Evolutionary conservation across 208 protist genomes (phyloP), one percentile per base, ranked within the genome.

Genomic region (Leishmania major): DNA sequence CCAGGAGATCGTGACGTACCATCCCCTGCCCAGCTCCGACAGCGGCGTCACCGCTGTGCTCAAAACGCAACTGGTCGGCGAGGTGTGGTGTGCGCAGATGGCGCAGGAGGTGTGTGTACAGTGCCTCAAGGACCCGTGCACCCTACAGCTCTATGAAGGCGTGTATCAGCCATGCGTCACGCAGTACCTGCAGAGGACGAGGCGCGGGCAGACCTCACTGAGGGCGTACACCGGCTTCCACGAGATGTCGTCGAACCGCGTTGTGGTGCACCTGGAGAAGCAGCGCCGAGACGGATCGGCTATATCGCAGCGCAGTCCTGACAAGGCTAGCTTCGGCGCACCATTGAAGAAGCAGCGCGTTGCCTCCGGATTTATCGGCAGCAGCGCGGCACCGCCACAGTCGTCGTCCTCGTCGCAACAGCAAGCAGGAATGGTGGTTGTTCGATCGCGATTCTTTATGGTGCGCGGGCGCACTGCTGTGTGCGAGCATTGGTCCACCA

Each of bases 371-470:
- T 96, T 90, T 62, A 62, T 89, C 43, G 78, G 83, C 28, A 35
- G 43, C 6, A 55, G 7, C 22, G 55, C 57, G 1, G 49, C 73
- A 15, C 73, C 11, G 31, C 17, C 51, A 4, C 49, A 45, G 51
- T 37, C n/a, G 10, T 47, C 40, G 28, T 37, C n/a, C 5, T 59
- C 64, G 35, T 75, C 45, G 75, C 60, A 13, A n/a, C 53, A 62
- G 28, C 2, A 57, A 1, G 22, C 57, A 11, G 78, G 55, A 11
- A 73, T 78, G 59, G 78, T 90, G n/a, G 74, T 93, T 15, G 90
- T 95, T 76, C 90, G 92, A 19, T 95, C 92, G 22, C 89, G 89
- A 60, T 92, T 92, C 82, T 95, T 95, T 69, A 57, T 91, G 74
- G 22, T 66, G 31, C 82, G 77, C 3, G 82, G 82, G n/a, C 80